Base-by-base conservation (phyloP, 78 protist genomes). In the Cavenderia fasciculata region DNA sequence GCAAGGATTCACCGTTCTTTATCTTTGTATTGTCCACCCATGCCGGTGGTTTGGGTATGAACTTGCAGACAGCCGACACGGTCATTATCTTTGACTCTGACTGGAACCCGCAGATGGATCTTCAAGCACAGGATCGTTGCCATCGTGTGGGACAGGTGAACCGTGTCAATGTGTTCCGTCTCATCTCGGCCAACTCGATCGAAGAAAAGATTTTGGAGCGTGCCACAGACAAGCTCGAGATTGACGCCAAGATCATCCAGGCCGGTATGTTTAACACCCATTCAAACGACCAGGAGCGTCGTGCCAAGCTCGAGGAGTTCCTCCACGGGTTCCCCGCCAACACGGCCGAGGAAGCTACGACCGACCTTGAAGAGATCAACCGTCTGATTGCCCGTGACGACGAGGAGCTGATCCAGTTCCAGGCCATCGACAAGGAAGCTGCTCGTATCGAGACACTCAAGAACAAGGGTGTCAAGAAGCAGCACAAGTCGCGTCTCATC, bases 81-180 rank as follows among this genome's bases (percentile, higher is more conserved):
- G 97, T 95, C 27, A 87, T 98, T 71, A 73, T 97, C 76, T 98
- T 94, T 40, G 99, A 98, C 59, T 57, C 92, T 6, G 99, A 98
- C 86, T 98, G 99, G 98, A 96, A 96, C 46, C 97, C 97, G 21
- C 95, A 94, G 43, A 87, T 79, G 65, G 97, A 94, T 62, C 89
- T 79, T 36, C 99, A 97, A 56, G 95, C 97, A 6, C 94, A 89
- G 41, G 95, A 73, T 66, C 86, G 99, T 14, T 96, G 99, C 19
- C 99, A 99, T 71, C 95, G 99, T 36, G 95, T 97, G 61, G 99
- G 99, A 18, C 99, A 99, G 93, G 97, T 84, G 73, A 89, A 87
- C 52, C 92, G 95, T 41, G 96, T 94, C 6, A 86, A 59, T 1
- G 98, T 98, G 12, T 98, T 94, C 85, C 96, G 99, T 51, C 61